Evolutionary conservation across 352 stramenopile genomes (phyloP).

Genomic region (Pythium guiyangense): DNA sequence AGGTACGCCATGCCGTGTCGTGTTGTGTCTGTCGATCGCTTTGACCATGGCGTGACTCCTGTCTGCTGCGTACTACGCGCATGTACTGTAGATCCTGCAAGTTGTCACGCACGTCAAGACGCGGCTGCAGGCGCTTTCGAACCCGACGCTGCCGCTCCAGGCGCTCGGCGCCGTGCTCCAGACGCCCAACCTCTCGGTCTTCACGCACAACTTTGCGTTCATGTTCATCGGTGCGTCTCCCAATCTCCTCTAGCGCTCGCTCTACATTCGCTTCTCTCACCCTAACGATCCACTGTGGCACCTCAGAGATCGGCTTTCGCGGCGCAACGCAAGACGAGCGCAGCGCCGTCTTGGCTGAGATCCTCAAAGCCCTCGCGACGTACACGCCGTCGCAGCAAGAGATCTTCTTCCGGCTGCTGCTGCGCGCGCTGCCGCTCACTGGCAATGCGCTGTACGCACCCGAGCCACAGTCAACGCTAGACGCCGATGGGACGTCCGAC

Average conservation of each 20-base stretch:
- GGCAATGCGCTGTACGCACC: conserved; percentile 17
- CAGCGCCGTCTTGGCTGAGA: conserved; percentile 25
- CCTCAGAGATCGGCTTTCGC: conserved; percentile 60
- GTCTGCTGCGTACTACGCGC: neutral
- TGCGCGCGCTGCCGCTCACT: conserved; percentile 41
- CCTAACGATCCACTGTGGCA: neutral
- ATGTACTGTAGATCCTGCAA: conserved; percentile 47
- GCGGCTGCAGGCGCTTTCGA: conserved; percentile 48
- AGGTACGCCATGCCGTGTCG: conserved; percentile 25
- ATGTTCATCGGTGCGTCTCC: conserved; percentile 61
- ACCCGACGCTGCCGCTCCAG: conserved; percentile 42
- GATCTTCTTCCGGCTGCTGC: conserved; percentile 54
- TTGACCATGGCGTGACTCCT: no score
- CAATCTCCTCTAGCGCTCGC: no score
- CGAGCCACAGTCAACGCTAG: neutral
- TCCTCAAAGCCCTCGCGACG: conserved; percentile 25
- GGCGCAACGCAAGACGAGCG: conserved; percentile 39
- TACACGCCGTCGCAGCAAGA: conserved; percentile 47
- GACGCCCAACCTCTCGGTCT: conserved; percentile 34
- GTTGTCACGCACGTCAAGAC: conserved; percentile 74
- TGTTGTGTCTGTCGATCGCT: neutral
- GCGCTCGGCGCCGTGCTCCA: conserved; percentile 41
- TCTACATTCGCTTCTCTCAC: neutral
- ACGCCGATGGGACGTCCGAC: neutral
- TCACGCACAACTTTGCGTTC: conserved; percentile 63